These are phyloP conservation scores for Penicillium odoratum DNA, from an alignment of 495 filamentous ascomycete species.

Conservation along the genomic window DNA sequence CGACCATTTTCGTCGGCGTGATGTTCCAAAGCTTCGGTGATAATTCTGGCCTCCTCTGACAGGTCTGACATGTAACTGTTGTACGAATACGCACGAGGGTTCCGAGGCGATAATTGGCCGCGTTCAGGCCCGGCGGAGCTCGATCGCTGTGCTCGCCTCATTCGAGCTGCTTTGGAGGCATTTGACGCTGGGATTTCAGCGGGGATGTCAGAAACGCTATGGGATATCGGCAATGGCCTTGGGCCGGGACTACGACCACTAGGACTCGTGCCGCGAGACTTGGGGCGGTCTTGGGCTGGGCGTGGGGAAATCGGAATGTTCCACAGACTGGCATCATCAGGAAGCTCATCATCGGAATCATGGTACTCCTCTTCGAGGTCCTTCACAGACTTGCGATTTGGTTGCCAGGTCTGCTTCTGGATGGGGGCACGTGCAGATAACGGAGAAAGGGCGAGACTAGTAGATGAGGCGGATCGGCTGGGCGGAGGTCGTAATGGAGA, in stretches of 20 bases:
- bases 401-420: constrained; percentile 64
- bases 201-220: constrained; percentile 33
- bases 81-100: constrained; percentile 80
- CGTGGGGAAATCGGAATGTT: constrained; percentile 95
- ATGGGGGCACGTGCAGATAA: constrained; percentile 29
- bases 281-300: constrained; percentile 63
- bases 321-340: constrained; percentile 86
- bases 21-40: constrained; percentile 86
- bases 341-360: constrained; percentile 88
- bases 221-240: constrained; percentile 43
- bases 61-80: constrained; percentile 74
- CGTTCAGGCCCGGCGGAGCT: constrained; percentile 47
- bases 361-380: constrained; percentile 86
- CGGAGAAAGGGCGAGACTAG: constrained; percentile 42
- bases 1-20: constrained; percentile 69
- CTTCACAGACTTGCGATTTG: constrained; percentile 70
- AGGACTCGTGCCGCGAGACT: constrained; percentile 53
- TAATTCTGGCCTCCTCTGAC: constrained; percentile 81
- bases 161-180: constrained; percentile 37
- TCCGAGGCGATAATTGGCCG: constrained; percentile 48
- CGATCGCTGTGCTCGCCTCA: constrained; percentile 34
- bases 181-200: constrained; percentile 16
- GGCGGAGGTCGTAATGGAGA: constrained; percentile 39
- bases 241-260: constrained; percentile 48
- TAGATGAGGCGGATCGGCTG: constrained; percentile 32